Evolutionary conservation across 331 rosid genomes (phyloP), one percentile per base, ranked within the genome.

Genomic region (Pyrus hybrid): DNA sequence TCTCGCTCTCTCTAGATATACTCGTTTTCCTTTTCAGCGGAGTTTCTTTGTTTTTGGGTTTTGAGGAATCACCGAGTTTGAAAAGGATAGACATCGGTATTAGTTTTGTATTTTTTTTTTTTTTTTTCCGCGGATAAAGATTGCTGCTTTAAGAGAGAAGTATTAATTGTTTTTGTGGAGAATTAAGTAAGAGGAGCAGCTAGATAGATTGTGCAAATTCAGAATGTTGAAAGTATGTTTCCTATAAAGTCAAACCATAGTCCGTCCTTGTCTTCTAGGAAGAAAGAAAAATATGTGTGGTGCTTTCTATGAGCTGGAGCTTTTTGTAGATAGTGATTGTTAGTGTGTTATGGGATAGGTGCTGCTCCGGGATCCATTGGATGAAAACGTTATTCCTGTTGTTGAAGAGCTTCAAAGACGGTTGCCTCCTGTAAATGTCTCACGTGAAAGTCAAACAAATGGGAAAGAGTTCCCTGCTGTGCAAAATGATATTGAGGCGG

Each of bases 391-490:
- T 28, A 78, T 90, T 68, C 98, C 98, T 45, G 96, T 93, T 79
- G 90, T 93, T 58, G 93, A 86, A 83, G 97, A 93, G 80, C 89
- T 91, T 80, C 94, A 86, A 79, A 88, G 97, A 80, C 79, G 94
- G 76, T 79, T 93, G 90, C 96, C 96, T 80, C 81, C 81, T 22
- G 80, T 21, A 67, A 83, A 86, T 76, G 45, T 30, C 21, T 14
- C 37, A 33, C 71, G 57, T 28, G 83, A 84, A 62, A 78, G 17
- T 28, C 76, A 76, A 80, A 81, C 67, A 45, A 83, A 88, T 56
- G 89, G 85, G 67, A 84, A 45, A 68, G 92, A 85, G 80, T 67
- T 76, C 67, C 70, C 76, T 41, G 83, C 86, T 43, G 90, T 80
- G 69, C 88, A 82, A 17, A 66, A 86, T 57, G 98, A 93, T 74